Evolutionary conservation across 2,329 filamentous ascomycete species (phyloP).

Genomic region (Elsinoe necatrix): DNA sequence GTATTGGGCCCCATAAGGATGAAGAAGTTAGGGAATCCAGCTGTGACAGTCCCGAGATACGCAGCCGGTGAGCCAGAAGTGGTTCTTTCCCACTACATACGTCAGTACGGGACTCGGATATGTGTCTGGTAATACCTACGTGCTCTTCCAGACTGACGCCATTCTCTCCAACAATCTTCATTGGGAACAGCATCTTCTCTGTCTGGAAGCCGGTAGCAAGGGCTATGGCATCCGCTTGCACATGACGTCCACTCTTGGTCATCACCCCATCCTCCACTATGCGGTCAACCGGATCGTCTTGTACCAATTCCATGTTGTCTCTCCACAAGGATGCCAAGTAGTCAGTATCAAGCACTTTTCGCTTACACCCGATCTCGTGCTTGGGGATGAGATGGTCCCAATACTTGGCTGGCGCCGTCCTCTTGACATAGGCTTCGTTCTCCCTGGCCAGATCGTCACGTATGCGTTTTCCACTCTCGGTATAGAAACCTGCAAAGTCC

Average conservation of each 20-base stretch:
- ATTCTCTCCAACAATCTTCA: slow-evolving; percentile 39
- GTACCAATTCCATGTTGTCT: slow-evolving; percentile 36
- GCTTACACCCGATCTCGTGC: slow-evolving; percentile 42
- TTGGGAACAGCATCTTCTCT: slow-evolving; percentile 38
- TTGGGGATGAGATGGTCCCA: slow-evolving; percentile 38
- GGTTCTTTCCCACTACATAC: not conserved
- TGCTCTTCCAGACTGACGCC: slow-evolving; percentile 35
- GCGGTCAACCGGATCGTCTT: slow-evolving; percentile 33
- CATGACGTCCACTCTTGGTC: slow-evolving; percentile 32
- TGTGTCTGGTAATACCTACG: not conserved
- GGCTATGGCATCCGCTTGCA: slow-evolving; percentile 40
- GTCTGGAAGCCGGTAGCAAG: slow-evolving; percentile 45
- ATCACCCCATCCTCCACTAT: slow-evolving; percentile 34
- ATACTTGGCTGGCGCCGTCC: slow-evolving; percentile 37
- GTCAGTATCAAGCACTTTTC: slow-evolving; percentile 41
- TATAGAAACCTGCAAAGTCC: slow-evolving; percentile 37
- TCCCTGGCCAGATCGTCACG: slow-evolving; percentile 32
- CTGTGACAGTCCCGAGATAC: slow-evolving; percentile 51
- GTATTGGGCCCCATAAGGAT: slow-evolving; percentile 48
- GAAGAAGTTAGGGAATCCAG: slow-evolving; percentile 43
- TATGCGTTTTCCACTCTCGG: slow-evolving; percentile 31
- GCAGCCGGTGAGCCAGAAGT: slow-evolving; percentile 29
- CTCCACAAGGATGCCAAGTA: slow-evolving; percentile 38
- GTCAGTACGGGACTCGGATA: not conserved
- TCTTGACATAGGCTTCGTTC: slow-evolving; percentile 37